A percentile compares a stretch with the other conserved stretches of the same genome.
Conservation (phyloP, 805 yeast genomes). For the Spathaspora boniae region DNA sequence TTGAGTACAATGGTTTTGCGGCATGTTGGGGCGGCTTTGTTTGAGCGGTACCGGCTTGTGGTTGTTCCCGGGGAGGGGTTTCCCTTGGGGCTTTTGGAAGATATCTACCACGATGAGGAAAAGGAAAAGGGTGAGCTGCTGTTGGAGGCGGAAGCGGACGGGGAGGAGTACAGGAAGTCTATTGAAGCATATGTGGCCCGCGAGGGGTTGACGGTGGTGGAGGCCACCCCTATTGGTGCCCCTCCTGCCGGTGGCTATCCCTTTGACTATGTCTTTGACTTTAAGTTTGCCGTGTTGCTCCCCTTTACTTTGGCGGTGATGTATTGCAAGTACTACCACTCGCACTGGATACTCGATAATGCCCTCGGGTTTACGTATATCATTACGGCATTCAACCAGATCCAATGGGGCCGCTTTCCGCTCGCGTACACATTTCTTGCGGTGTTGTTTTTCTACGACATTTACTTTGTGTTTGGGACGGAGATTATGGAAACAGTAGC, state of each 20-base stretch:
- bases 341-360: constrained; percentile 30
- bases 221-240: constrained; percentile 5
- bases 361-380: constrained; percentile 40
- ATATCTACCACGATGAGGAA: constrained; percentile 18
- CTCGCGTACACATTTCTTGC: constrained; percentile 43
- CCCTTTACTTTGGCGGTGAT: constrained; percentile 13
- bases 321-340: not conserved
- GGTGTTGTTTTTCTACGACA: constrained; percentile 58
- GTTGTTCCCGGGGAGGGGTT: constrained; percentile 34
- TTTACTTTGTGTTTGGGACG: constrained; percentile 64
- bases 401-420: constrained; percentile 42
- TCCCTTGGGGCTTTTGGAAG: constrained; percentile 36
- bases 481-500: constrained; percentile 65
- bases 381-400: constrained; percentile 37
- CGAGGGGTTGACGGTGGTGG: constrained; percentile 5
- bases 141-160: too few relatives aligned
- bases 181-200: constrained; percentile 14
- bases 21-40: constrained; percentile 19
- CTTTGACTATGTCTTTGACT: constrained; percentile 18
- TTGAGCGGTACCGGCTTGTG: constrained; percentile 39
- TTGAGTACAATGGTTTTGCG: constrained; percentile 20
- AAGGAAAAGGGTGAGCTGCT: constrained; percentile 22
- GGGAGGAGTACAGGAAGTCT: too few relatives aligned
- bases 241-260: not conserved
- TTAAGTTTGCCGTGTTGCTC: constrained; percentile 12